Base-by-base conservation (phyloP, 768 basidiomycete genomes). In the Xerocomellus intermedius region DNA sequence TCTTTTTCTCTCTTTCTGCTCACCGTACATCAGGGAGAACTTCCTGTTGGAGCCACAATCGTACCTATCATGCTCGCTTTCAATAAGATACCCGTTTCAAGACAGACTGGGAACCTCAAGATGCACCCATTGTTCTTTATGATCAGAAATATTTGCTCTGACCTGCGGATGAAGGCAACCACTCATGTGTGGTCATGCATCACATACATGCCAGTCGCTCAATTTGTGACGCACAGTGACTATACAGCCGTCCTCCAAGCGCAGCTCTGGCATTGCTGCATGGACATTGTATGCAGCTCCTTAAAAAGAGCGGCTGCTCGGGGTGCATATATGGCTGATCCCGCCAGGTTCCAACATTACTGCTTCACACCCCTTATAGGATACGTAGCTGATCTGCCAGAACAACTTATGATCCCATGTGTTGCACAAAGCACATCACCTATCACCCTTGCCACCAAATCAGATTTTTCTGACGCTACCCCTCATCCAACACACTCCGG, bases 31-130 rank as follows among this genome's bases (percentile, higher is more conserved):
- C 21, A 35, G 32, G 19, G 6, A 4, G 0, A 4, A 0, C 45
- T 46, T 46, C 32, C 45, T 3, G 3, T 33, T 4, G 32, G 32
- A 1, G 59, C 63, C 0, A 73, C 69, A 0, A 55, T 74, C n/a
- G 47, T 74, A 8, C 68, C 72, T 1, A 58, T 64, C 0, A 62
- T 74, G 10, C 48, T 64, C 1, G 66, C 68, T 4, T 70, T 69
- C 0, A 69, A 74, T 50, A 75, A 75, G 47, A 73, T 73, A 8
- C 64, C 64, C 21, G 64, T 75, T 14, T 66, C 71, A 0, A 52
- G 61, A 17, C 65, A 66, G 49, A 72, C 69, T 12, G 71, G 72
- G 16, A 62, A 63, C 24, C 59, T 64, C 10, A 53, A 59, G 3
- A 70, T 68, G 17, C 72, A 74, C 42, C 73, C 71, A 0, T 46